Evolutionary conservation across 164 flowering plant genomes (phyloP).

Genomic region (Paratinospora sagittata): DNA sequence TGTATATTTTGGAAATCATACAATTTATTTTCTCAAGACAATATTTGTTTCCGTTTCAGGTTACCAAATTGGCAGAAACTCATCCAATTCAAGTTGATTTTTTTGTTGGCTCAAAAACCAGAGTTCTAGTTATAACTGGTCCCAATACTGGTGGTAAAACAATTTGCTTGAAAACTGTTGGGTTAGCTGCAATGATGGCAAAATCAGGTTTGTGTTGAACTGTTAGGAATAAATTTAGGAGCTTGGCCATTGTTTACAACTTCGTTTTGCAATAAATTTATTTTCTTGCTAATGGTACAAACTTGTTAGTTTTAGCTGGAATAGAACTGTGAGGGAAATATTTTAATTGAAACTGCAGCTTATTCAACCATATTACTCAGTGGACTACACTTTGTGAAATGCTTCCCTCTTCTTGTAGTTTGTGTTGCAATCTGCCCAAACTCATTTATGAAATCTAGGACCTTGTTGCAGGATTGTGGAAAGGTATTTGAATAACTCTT

Average conservation of each 20-base stretch:
- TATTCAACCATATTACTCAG: background rate
- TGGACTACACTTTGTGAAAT: background rate
- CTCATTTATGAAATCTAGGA: no score
- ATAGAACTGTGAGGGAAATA: no score
- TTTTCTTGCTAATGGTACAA: background rate
- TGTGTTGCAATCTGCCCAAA: no score
- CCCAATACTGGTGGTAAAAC: constrained; percentile 99
- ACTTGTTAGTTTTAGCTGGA: no score
- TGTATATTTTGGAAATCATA: background rate
- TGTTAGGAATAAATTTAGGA: background rate
- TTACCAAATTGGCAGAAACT: constrained; percentile 43
- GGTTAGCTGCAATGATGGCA: constrained; percentile 94
- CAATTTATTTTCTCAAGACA: constrained; percentile 1
- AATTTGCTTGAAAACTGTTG: constrained; percentile 81
- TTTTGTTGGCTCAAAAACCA: constrained; percentile 46
- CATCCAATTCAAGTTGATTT: constrained; percentile 83
- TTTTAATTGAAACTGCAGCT: background rate
- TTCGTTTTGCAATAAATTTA: background rate
- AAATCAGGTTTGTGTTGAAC: constrained; percentile 59
- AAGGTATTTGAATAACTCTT: no score
- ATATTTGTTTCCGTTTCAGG: constrained; percentile 34
- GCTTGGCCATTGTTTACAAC: background rate
- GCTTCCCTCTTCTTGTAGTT: background rate
- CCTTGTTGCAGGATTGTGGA: no score
- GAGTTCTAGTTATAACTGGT: constrained; percentile 82